Conservation (phyloP, 768 basidiomycete genomes). For the Hypsizygus marmoreus region DNA sequence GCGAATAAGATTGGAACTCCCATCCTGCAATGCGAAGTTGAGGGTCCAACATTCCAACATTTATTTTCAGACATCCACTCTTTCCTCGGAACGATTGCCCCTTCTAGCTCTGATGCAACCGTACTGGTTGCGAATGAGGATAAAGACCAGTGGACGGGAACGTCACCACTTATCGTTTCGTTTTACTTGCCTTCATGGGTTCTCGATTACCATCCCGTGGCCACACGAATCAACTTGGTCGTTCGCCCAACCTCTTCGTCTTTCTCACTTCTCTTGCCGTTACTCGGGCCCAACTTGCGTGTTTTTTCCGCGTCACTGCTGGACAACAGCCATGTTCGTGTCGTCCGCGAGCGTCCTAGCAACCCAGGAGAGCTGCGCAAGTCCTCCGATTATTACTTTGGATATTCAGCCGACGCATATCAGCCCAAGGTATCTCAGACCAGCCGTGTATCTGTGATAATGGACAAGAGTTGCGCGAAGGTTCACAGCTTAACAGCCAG, state of each 20-base stretch:
- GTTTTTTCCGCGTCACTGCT: conserved; percentile 29
- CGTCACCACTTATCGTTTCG: conserved; percentile 34
- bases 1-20: conserved; percentile 31
- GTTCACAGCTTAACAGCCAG: conserved; percentile 20
- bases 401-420: too few relatives aligned
- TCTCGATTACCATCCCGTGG: conserved; percentile 22
- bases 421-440: too few relatives aligned
- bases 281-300: conserved; percentile 26
- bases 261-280: conserved; percentile 14
- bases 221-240: conserved; percentile 26
- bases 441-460: background rate
- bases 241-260: conserved; percentile 22
- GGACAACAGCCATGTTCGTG: conserved; percentile 30
- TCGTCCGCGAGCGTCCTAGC: conserved; percentile 30
- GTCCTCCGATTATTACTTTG: too few relatives aligned
- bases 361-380: conserved; percentile 18
- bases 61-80: conserved; percentile 35
- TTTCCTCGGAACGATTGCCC: conserved; percentile 30
- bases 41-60: conserved; percentile 24
- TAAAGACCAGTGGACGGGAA: conserved; percentile 29
- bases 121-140: conserved; percentile 31
- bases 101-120: conserved; percentile 10
- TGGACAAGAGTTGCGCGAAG: conserved; percentile 2
- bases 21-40: conserved; percentile 36
- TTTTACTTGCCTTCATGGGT: conserved; percentile 36